Evolutionary conservation across 805 yeast species (phyloP).

Genomic region (Nakazawaea holstii): DNA sequence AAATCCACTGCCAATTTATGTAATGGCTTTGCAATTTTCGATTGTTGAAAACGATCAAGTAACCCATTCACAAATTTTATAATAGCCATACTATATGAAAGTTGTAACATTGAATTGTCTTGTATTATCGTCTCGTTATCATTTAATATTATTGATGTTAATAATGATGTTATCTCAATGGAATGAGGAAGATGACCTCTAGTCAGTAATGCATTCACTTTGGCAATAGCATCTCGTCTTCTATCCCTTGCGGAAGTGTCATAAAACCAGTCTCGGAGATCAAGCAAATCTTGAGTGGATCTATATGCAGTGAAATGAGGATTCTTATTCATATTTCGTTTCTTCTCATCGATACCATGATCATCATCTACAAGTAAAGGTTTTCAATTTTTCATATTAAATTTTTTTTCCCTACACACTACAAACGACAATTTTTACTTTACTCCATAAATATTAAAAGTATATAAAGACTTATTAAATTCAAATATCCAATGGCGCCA

Average conservation of each 20-base stretch:
- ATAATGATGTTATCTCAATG: slow-evolving; percentile 56
- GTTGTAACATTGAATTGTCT: slow-evolving; percentile 31
- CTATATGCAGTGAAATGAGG: slow-evolving; percentile 31
- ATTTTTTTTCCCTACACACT: background rate
- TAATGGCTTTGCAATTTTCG: slow-evolving; percentile 73
- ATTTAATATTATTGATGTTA: slow-evolving; percentile 43
- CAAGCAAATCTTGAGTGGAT: slow-evolving; percentile 35
- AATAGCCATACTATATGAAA: slow-evolving; percentile 67
- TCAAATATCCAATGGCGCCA: slow-evolving; percentile 18
- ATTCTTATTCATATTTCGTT: slow-evolving; percentile 16
- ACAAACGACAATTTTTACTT: too few relatives aligned
- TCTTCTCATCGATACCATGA: too few relatives aligned
- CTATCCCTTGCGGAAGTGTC: slow-evolving; percentile 26
- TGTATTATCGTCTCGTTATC: slow-evolving; percentile 27
- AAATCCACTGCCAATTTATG: slow-evolving; percentile 65
- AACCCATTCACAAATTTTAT: slow-evolving; percentile 88
- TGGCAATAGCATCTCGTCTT: slow-evolving; percentile 41
- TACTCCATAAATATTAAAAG: too few relatives aligned
- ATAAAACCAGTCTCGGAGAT: slow-evolving; percentile 49
- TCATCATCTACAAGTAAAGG: background rate
- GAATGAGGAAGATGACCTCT: slow-evolving; percentile 70
- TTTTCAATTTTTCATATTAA: background rate
- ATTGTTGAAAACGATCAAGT: slow-evolving; percentile 80
- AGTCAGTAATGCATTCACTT: slow-evolving; percentile 47
- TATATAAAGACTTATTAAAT: too few relatives aligned